Base-by-base conservation (phyloP, 257 asterid species). In the Gynochthodes officinalis region DNA sequence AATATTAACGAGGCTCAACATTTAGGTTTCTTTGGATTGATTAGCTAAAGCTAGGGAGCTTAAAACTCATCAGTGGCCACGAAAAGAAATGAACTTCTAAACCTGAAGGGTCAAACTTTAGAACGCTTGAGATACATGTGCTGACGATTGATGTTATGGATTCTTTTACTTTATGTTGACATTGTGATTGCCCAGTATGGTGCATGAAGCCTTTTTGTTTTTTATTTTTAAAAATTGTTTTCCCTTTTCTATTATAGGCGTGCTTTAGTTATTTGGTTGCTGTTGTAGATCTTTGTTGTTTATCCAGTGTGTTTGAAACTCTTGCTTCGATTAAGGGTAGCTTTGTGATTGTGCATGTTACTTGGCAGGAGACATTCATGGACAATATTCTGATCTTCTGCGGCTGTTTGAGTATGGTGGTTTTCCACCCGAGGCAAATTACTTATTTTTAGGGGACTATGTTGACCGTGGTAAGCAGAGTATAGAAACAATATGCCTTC, bases 401-500 rank as follows among this genome's bases (percentile, higher is more conserved):
- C 79, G 82, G 19, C 52, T 78, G 73, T 78, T 78, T 43, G 82
- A 78, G 70, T 78, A 78, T 55, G 82, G 82, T 55, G 82, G 82
- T 49, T 78, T 54, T 49, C 82, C 82, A 25, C 82, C 82, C 0
- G 76, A 78, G 28, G 75, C 82, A 32, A 78, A 78, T 64, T 78
- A 78, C 62, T 75, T 78, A 46, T 78, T 78, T 52, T 40, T 78
- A 53, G 82, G 82, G 52, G 82, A 78, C 76, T 78, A 78, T 70
- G 82, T 78, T 32, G 82, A 78, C 44, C 82, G 79, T 33, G 82
- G 82, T 46, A 78, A 78, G 70, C 82, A 78, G 70, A 69, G 82
- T 70, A 74, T 78, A 68, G 82, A 78, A 69, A 78, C 82, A 68
- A 78, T 78, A 37, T 73, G 82, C 60, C 82, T 78, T 73, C 82